A percentile compares a stretch with the other conserved stretches of the same genome.
Conservation (phyloP, 2,329 filamentous ascomycete genomes). For the Talaromyces sp. region DNA sequence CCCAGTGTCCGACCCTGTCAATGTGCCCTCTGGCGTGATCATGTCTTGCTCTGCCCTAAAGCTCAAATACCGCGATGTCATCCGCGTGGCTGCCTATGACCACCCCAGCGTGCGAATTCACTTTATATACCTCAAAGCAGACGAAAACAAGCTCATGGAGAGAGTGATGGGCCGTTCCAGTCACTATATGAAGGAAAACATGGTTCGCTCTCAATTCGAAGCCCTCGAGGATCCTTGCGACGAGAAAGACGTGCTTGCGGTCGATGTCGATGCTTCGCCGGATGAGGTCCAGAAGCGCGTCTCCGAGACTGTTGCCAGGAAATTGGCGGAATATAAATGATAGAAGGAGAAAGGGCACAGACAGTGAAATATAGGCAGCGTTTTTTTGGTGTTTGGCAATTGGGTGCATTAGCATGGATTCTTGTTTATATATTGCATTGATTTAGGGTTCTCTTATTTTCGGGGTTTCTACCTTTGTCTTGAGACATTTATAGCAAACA, state of each 20-base stretch:
- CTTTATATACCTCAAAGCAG: constrained; percentile 84
- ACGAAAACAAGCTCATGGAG: constrained; percentile 66
- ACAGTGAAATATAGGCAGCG: background rate
- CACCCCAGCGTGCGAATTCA: constrained; percentile 70
- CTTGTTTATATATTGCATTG: background rate
- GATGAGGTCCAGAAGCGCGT: constrained; percentile 55
- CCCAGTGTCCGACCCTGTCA: background rate
- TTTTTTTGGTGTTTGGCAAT: background rate
- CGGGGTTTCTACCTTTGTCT: background rate
- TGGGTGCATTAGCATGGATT: constrained; percentile 1
- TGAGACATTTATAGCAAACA: background rate
- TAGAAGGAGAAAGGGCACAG: background rate
- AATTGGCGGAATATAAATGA: constrained; percentile 43
- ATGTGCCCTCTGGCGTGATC: constrained; percentile 66
- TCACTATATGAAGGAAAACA: constrained; percentile 93
- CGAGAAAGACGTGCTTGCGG: constrained; percentile 61
- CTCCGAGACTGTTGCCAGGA: constrained; percentile 51
- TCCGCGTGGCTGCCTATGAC: constrained; percentile 73
- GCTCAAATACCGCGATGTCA: constrained; percentile 92
- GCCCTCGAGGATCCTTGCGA: constrained; percentile 83
- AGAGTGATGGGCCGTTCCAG: constrained; percentile 69
- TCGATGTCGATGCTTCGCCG: constrained; percentile 56
- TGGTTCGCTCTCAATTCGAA: constrained; percentile 90
- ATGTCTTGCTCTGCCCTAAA: constrained; percentile 95
- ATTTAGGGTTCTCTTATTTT: background rate